Evolutionary conservation across 1,284 basidiomycete species (phyloP), one percentile per base, ranked within the genome.

Genomic region (Phellopilus nigrolimitatus): DNA sequence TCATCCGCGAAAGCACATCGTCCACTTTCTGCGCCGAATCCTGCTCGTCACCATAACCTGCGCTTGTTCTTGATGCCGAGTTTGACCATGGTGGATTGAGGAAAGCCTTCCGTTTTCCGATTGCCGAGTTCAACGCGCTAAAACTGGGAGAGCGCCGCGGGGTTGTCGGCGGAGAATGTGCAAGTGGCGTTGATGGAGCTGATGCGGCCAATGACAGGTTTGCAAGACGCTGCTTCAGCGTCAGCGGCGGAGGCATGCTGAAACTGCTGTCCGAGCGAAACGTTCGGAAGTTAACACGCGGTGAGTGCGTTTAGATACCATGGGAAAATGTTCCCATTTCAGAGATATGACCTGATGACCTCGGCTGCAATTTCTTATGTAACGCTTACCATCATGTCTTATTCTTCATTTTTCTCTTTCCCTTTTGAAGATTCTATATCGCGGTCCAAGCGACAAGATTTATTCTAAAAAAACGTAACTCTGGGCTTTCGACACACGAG

Each of bases 1-100:
- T 88, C 68, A 91, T 72, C 62, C 72, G 79, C 30, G 70, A 64
- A 69, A 91, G 79, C 31, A 86, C 77, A 15, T 83, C 76, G 61
- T 87, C 79, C 13, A 86, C 66, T 52, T 68, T 68, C 41, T 70
- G 67, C 54, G 62, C 64, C 34, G 70, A 72, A 54, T 66, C 62
- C 3, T 58, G 55, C 33, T 64, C 64, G 41, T 43, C 15, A 39
- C 52, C 17, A 25, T 50, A 25, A 15, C n/a, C 33, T 8, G 9
- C 54, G 44, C 4, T 49, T 53, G 54, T 58, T 51, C n/a, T 53
- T 53, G 28, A 28, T 44, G 22, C 27, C 52, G 28, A 56, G 55
- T 36, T 58, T 64, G 39, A 50, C 56, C 62, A 69, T 9, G 60
- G 60, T 19, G 60, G 62, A 46, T 52, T 57, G 52, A 50, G 60